These are phyloP conservation scores for Puccinia hordei DNA, from an alignment of 1,284 basidiomycete species.

Conservation along the genomic window DNA sequence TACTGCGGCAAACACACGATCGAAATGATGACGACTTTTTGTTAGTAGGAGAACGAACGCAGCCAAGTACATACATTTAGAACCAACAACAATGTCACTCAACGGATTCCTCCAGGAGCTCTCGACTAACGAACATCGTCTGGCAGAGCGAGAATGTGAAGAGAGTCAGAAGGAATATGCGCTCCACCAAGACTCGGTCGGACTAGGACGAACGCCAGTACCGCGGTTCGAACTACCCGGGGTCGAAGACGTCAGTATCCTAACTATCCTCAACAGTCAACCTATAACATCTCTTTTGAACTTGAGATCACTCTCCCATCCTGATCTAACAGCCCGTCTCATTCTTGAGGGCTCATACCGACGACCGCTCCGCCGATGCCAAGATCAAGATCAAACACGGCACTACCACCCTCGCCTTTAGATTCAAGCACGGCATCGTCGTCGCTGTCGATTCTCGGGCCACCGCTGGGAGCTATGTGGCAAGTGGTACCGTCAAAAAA, in stretches of 20 bases:
- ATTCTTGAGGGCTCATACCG: slow-evolving; percentile 85
- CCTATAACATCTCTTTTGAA: no score
- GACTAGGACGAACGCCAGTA: slow-evolving; percentile 7
- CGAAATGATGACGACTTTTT: no score
- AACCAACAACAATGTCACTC: slow-evolving; percentile 11
- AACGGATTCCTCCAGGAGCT: slow-evolving; percentile 26
- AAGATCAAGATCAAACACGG: slow-evolving; percentile 97
- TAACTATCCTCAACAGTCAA: not conserved
- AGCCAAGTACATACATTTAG: not conserved
- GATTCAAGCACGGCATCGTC: slow-evolving; percentile 94
- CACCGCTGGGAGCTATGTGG: slow-evolving; percentile 94
- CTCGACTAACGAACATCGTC: not conserved
- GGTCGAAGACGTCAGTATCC: slow-evolving; percentile 41
- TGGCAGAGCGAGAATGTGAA: slow-evolving; percentile 15
- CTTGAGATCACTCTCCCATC: no score
- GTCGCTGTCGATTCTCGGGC: slow-evolving; percentile 97
- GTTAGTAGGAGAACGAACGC: not conserved
- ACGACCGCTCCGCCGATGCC: slow-evolving; percentile 71
- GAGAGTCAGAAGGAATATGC: slow-evolving; percentile 27
- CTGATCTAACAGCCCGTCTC: no score
- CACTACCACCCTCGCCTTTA: slow-evolving; percentile 96
- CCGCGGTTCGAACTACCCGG: slow-evolving; percentile 47
- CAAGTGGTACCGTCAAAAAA: slow-evolving; percentile 62
- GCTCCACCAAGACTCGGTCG: not conserved
- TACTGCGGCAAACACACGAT: no score